These are phyloP conservation scores for Scleromitrula shiraiana DNA, from an alignment of 2,329 filamentous ascomycete genomes.

Conservation along the genomic window DNA sequence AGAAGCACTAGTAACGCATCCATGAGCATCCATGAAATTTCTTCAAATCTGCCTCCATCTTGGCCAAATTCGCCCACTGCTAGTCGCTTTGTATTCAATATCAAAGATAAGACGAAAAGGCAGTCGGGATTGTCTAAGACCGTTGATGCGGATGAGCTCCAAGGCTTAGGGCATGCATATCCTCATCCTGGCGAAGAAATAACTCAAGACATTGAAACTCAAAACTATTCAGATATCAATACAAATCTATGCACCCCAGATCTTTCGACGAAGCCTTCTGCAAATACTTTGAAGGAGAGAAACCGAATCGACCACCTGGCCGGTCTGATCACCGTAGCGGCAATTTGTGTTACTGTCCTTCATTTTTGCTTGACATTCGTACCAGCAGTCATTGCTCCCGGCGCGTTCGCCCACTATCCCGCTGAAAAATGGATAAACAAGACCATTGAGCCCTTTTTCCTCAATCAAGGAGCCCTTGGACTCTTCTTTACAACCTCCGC, in stretches of 20 bases:
- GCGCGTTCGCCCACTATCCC: slow-evolving; percentile 29
- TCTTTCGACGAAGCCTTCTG: neutral
- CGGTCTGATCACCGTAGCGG: slow-evolving; percentile 37
- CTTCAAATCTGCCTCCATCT: neutral
- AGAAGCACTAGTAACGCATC: neutral
- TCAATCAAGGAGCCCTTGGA: slow-evolving; percentile 40
- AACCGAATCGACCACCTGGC: slow-evolving; percentile 38
- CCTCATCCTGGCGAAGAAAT: too few species aligned
- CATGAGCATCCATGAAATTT: neutral
- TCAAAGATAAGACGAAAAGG: neutral
- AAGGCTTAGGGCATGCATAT: too few species aligned
- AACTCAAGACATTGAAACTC: too few species aligned
- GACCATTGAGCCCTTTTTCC: slow-evolving; percentile 36
- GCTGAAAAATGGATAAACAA: slow-evolving; percentile 35
- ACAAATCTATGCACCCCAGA: too few species aligned
- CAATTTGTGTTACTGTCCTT: slow-evolving; percentile 37
- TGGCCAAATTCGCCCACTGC: neutral
- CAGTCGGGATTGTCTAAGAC: neutral
- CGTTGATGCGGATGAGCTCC: too few species aligned
- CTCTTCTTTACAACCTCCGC: slow-evolving; percentile 42
- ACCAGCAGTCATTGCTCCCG: slow-evolving; percentile 28
- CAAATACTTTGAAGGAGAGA: neutral
- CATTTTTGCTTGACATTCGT: slow-evolving; percentile 39
- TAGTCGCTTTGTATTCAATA: neutral
- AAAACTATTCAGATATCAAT: too few species aligned